A percentile compares a stretch with the other conserved stretches of the same genome.
Conservation (phyloP, 768 basidiomycete genomes). For the Pulveroboletus sp. region DNA sequence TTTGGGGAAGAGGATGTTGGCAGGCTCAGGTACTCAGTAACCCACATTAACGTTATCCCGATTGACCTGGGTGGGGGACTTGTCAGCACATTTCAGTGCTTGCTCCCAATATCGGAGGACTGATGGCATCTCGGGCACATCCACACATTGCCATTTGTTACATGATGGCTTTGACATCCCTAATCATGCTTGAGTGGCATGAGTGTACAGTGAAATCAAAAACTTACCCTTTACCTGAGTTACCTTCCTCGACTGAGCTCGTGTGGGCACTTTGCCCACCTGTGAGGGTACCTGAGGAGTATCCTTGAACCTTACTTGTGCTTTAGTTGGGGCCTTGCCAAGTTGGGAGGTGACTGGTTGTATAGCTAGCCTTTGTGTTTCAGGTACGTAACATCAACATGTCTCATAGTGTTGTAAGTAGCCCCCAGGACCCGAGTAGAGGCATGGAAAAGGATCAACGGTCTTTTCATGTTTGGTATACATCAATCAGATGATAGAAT, state of each 20-base stretch:
- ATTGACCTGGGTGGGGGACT: neutral
- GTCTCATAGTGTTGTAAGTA: neutral
- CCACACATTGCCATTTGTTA: neutral
- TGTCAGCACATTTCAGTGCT: neutral
- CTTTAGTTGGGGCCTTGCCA: neutral
- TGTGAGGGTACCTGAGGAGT: no score
- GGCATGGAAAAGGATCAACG: neutral
- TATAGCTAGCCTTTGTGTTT: no score
- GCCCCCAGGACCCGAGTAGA: constrained; percentile 2
- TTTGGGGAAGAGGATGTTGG: neutral
- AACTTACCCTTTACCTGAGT: no score
- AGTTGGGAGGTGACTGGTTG: neutral
- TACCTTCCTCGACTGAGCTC: neutral
- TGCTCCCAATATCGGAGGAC: neutral
- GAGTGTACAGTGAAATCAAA: no score
- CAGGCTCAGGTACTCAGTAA: constrained; percentile 10
- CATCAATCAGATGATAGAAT: neutral
- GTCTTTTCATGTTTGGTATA: neutral
- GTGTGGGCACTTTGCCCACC: no score
- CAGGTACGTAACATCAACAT: neutral
- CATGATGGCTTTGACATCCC: no score
- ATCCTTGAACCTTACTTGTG: no score
- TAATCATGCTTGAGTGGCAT: no score
- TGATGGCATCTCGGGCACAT: neutral
- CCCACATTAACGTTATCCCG: neutral